phyloP scores from a whole-genome alignment of 2,329 filamentous ascomycete species.

The Cladosporium sphaerospermum region DNA sequence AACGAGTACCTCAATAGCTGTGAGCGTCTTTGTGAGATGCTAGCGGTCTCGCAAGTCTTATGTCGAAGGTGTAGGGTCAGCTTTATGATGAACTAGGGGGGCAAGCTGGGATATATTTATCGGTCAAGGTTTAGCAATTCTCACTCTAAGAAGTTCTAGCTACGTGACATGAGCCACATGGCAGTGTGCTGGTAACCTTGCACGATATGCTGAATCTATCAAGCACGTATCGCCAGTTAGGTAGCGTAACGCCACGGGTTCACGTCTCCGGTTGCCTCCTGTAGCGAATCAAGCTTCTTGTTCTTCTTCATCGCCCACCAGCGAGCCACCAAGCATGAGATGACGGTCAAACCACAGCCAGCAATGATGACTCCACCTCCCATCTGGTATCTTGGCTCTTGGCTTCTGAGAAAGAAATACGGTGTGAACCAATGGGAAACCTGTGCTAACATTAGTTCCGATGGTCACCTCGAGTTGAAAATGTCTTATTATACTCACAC shows the following conservation, averaged over 20 bases:
- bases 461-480: background rate
- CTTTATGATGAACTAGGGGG: too few relatives aligned
- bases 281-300: constrained; percentile 12
- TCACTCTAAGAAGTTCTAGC: too few relatives aligned
- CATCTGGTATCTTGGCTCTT: constrained; percentile 15
- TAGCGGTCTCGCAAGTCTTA: too few relatives aligned
- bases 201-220: too few relatives aligned
- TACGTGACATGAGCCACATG: too few relatives aligned
- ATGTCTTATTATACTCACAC: background rate
- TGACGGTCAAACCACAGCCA: constrained; percentile 14
- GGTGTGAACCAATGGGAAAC: constrained; percentile 15
- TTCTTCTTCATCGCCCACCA: constrained; percentile 15
- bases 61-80: too few relatives aligned
- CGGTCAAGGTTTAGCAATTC: too few relatives aligned
- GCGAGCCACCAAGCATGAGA: constrained; percentile 12
- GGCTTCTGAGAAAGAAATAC: constrained; percentile 13
- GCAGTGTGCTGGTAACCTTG: too few relatives aligned
- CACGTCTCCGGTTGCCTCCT: constrained; percentile 12
- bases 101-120: too few relatives aligned
- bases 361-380: constrained; percentile 15
- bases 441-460: background rate
- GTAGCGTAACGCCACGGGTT: constrained; percentile 14
- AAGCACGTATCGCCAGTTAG: background rate
- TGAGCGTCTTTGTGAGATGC: too few relatives aligned
- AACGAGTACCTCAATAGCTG: too few relatives aligned